Base-by-base conservation (phyloP, 2,329 filamentous ascomycete genomes). In the Neofusicoccum cordaticola region DNA sequence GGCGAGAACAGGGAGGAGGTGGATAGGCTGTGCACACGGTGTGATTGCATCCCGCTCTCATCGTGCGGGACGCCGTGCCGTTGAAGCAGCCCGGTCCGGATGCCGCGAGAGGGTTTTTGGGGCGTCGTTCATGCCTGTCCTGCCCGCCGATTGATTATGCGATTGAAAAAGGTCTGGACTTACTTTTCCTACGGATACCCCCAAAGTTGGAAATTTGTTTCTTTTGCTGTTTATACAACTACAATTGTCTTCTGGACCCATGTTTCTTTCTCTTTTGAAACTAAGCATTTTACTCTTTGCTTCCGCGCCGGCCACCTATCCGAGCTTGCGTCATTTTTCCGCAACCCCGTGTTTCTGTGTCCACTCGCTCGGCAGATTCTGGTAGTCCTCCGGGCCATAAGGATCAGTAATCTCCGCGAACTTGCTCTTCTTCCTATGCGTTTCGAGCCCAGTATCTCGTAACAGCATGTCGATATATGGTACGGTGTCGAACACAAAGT, bases 401-500 rank as follows among this genome's bases (percentile, higher is more conserved):
- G 86, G 81, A 56, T 81, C 74, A 64, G 82, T 84, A 35, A 84
- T 78, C 70, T 88, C 86, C 0, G 77, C 77, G 60, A 82, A 70
- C 62, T 71, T 79, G 0, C 84, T 81, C 2, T 68, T 65, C 78
- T 89, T 90, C 39, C 86, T 78, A 68, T 84, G 80, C 13, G 78
- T 78, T 17, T 82, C 77, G 63, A 93, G 74, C 0, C 86, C 89
- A 64, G 93, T 70, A 73, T 94, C 90, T 4, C 78, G 77, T 66
- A 91, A 72, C 71, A 94, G 73, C 71, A 88, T 71, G 74, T 93
- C 90, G 17, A 92, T 73, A 71, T 92, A 95, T 3, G 90, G 90
- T 62, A 94, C 73, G 0, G 84, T 84, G 74, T 95, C 91, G 71
- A 94, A 93, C 17, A 91, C 87, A 68, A 93, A 88, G 73, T 91